Evolutionary conservation across 139 green algal species (phyloP), one percentile per base, ranked within the genome.

Genomic region (Chara braunii): DNA sequence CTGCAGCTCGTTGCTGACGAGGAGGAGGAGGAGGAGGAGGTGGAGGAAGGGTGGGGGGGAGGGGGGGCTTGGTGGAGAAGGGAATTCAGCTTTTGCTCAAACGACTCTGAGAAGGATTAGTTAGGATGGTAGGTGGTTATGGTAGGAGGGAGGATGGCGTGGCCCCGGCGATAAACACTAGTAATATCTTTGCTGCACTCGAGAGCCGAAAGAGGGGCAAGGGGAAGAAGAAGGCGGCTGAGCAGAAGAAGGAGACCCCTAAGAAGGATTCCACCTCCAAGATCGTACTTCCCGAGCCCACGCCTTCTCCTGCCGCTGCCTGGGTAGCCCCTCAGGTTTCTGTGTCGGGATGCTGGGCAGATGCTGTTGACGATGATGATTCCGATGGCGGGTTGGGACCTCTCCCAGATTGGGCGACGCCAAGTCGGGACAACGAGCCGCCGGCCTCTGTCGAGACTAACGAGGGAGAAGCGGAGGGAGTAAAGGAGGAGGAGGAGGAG

Each of bases 111-210:
- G n/a, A 23, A 18, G 18, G 50, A 59, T 18, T 14, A 42, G 50
- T 14, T 18, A 62, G 57, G 57, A 70, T 70, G 61, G 61, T 70
- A 50, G 61, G 61, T 28, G 61, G 61, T 22, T 40, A 26, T 26
- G 31, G 29, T 62, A 24, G 59, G 5, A 60, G 60, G 58, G 61
- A 70, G 32, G 61, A 29, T 32, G 35, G 28, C 29, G n/a, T n/a
- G n/a, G n/a, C n/a, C n/a, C 63, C 63, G 9, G 11, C 50, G 23
- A 51, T 72, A 11, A 67, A 14, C 52, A 72, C 52, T 53, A 57
- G 52, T 2, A 72, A 72, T 23, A 72, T 72, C 26, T 72, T 72
- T 44, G 51, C 63, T 31, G 63, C 63, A 7, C 53, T 72, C 7
- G 60, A 54, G n/a, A 32, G 52, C 4, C 23, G 53, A 5, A 53